These are phyloP conservation scores for Phlyctochytrium bullatum DNA, from an alignment of 192 early-diverging fungal species.

Conservation along the genomic window DNA sequence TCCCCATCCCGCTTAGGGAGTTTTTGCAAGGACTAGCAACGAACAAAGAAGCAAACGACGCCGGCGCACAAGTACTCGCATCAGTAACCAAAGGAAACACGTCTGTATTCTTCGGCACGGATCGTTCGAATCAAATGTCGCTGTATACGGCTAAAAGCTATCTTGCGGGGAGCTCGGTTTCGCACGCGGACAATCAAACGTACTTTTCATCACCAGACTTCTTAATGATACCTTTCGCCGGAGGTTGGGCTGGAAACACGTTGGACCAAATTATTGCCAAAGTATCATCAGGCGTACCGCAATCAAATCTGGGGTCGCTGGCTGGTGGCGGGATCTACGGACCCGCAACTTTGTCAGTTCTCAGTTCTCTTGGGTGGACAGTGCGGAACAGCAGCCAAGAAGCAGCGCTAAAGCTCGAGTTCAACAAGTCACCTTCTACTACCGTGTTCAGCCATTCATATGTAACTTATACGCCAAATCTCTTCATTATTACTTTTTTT, in stretches of 20 bases:
- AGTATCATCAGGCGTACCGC: neutral
- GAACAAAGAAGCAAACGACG: neutral
- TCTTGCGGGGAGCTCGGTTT: neutral
- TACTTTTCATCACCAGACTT: neutral
- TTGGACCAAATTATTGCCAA: neutral
- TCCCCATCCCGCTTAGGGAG: neutral
- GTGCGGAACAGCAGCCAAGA: too few relatives aligned
- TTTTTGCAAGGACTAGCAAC: neutral
- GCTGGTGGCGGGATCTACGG: neutral
- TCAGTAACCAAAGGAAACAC: neutral
- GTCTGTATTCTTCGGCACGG: neutral
- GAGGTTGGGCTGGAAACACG: neutral
- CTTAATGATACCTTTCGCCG: neutral
- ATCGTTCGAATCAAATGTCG: neutral
- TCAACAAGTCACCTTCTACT: neutral
- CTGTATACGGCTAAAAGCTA: neutral
- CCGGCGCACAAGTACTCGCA: neutral
- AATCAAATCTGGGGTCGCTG: neutral
- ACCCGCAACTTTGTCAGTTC: neutral
- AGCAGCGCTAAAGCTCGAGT: neutral
- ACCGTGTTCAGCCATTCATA: neutral
- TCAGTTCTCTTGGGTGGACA: neutral
- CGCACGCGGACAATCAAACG: neutral
- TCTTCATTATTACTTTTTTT: too few relatives aligned
- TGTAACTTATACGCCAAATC: too few relatives aligned